These are phyloP conservation scores for Rheum nobile DNA, from an alignment of 148 eudicot species.

Conservation along the genomic window DNA sequence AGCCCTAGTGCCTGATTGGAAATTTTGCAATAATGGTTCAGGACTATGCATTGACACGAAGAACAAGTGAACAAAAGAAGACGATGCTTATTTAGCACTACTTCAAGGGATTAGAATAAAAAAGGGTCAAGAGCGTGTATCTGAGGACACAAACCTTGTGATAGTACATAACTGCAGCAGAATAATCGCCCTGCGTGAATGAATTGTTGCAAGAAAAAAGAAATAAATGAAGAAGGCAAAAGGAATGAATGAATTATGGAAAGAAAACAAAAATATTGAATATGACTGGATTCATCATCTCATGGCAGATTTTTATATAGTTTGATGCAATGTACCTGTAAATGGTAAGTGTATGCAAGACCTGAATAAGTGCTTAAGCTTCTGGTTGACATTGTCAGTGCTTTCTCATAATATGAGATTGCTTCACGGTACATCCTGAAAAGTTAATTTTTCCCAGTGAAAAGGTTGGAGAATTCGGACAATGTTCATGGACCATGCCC, in stretches of 20 bases:
- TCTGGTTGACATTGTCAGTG: constrained; percentile 79
- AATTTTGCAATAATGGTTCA: background rate
- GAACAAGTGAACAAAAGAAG: background rate
- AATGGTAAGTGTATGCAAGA: constrained; percentile 93
- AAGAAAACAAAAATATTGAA: background rate
- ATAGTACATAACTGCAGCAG: constrained; percentile 65
- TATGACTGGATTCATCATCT: background rate
- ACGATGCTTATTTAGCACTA: background rate
- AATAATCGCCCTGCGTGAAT: constrained; percentile 56
- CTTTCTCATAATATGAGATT: constrained; percentile 71
- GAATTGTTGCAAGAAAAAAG: background rate
- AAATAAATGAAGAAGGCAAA: background rate
- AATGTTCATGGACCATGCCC: background rate
- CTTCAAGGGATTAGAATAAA: background rate
- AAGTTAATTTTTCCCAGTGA: background rate
- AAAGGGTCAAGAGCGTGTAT: background rate
- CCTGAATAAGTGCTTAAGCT: constrained; percentile 93
- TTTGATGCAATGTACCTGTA: constrained; percentile 45
- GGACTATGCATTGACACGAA: background rate
- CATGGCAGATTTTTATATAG: background rate
- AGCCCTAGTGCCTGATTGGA: constrained; percentile 69
- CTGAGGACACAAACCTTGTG: constrained; percentile 60
- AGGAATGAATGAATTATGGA: background rate
- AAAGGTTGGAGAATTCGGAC: background rate
- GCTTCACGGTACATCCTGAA: constrained; percentile 81